Conservation (phyloP, 768 basidiomycete genomes). For the Leucocoprinus leucothites region DNA sequence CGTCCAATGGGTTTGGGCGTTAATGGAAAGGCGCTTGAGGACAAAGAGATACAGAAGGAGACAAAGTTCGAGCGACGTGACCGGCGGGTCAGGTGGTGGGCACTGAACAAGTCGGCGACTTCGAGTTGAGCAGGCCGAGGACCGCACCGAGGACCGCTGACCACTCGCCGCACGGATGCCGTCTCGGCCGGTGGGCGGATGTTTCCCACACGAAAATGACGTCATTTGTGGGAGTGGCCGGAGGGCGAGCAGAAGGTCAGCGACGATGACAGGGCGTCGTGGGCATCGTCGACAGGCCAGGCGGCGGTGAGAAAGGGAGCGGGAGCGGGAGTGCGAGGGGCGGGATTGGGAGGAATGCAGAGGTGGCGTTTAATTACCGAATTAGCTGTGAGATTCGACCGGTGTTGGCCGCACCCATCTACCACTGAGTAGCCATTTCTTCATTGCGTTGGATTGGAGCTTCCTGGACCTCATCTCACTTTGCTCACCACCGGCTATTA, state of each 20-base stretch:
- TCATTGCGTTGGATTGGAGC: no score
- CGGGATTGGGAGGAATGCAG: neutral
- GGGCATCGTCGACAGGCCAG: no score
- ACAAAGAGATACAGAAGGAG: neutral
- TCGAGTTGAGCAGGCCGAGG: no score
- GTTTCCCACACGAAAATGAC: conserved; percentile 5
- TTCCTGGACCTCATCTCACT: neutral
- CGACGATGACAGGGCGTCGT: neutral
- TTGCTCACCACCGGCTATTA: neutral
- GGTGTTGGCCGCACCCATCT: conserved; percentile 6
- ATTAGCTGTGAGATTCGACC: conserved; percentile 8
- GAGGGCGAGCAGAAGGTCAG: neutral
- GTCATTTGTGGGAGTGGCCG: conserved; percentile 4
- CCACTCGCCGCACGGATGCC: neutral
- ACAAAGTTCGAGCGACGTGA: neutral
- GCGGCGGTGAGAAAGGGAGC: neutral
- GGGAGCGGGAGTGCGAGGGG: neutral
- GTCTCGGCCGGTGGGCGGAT: conserved; percentile 6
- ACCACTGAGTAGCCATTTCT: no score
- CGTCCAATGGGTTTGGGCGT: neutral
- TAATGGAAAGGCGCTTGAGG: neutral
- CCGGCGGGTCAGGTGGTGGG: neutral
- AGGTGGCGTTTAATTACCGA: neutral
- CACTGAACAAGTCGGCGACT: no score
- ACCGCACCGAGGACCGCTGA: no score